Conservation (phyloP, 2,329 filamentous ascomycete species). For the Scedosporium apiospermum region DNA sequence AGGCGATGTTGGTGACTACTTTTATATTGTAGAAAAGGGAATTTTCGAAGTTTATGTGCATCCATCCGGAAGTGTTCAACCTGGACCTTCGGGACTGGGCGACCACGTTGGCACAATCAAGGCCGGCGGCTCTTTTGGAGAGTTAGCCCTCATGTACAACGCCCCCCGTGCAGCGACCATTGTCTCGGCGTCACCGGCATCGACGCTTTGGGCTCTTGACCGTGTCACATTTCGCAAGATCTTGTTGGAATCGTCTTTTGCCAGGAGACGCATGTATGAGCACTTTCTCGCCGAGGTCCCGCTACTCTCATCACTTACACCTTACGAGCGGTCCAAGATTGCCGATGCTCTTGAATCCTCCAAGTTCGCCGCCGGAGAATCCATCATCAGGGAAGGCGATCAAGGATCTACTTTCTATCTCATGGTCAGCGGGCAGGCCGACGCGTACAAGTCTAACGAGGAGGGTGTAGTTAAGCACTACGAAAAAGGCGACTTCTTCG, state of each 20-base stretch:
- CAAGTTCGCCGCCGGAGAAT: conserved; percentile 70
- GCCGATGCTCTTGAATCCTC: conserved; percentile 89
- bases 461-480: conserved; percentile 69
- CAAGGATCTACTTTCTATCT: conserved; percentile 88
- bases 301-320: conserved; percentile 69
- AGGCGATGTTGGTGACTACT: conserved; percentile 92
- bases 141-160: conserved; percentile 97
- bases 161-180: conserved; percentile 92
- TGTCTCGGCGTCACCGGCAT: conserved; percentile 66
- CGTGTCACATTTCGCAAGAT: conserved; percentile 95
- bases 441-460: conserved; percentile 71
- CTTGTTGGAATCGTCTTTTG: conserved; percentile 95
- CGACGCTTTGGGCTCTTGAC: conserved; percentile 88
- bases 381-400: conserved; percentile 87
- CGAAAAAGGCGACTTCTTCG: conserved; percentile 91
- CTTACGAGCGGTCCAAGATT: conserved; percentile 95
- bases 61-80: conserved; percentile 61
- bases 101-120: conserved; percentile 72
- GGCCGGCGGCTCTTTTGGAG: conserved; percentile 87
- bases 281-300: conserved; percentile 92
- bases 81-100: conserved; percentile 75
- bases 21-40: conserved; percentile 92
- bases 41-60: conserved; percentile 90
- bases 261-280: conserved; percentile 93
- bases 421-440: conserved; percentile 76